Conservation (phyloP, 371 early-diverging fungal genomes). For the Amoeboaphelidium protococcarum region DNA sequence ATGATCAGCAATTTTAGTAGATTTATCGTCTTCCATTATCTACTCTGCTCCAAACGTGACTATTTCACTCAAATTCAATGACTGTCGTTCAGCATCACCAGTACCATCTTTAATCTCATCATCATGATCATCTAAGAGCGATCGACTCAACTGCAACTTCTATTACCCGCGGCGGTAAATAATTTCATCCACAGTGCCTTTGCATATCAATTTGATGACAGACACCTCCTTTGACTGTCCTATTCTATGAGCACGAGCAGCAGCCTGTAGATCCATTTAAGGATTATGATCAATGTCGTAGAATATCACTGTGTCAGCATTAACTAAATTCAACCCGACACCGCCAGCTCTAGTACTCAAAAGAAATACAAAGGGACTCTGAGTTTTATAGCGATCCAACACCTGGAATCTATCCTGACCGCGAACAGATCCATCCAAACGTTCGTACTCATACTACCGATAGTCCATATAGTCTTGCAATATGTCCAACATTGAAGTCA, state of each 20-base stretch:
- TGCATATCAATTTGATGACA: slow-evolving; percentile 91
- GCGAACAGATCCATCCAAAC: slow-evolving; percentile 82
- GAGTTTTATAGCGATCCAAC: slow-evolving; percentile 93
- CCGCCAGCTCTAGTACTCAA: slow-evolving; percentile 97
- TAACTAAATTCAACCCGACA: slow-evolving; percentile 94
- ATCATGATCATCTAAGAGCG: slow-evolving; percentile 90
- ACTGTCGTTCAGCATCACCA: slow-evolving; percentile 4
- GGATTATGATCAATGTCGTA: slow-evolving; percentile 99
- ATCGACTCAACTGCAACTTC: slow-evolving; percentile 62
- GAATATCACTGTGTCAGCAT: slow-evolving; percentile 97
- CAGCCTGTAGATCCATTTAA: slow-evolving; percentile 84
- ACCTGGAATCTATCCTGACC: slow-evolving; percentile 77
- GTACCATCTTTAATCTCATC: slow-evolving; percentile 3
- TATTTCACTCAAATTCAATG: slow-evolving; percentile 43
- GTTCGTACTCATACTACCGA: slow-evolving; percentile 62
- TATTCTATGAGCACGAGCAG: slow-evolving; percentile 93
- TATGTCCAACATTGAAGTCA: slow-evolving; percentile 84
- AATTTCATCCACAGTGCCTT: slow-evolving; percentile 94
- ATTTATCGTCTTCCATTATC: slow-evolving; percentile 45
- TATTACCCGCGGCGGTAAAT: slow-evolving; percentile 89
- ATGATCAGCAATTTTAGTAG: not conserved
- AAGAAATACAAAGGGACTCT: slow-evolving; percentile 83
- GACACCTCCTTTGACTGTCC: slow-evolving; percentile 84
- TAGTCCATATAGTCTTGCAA: slow-evolving; percentile 68
- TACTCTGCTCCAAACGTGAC: slow-evolving; percentile 91